phyloP scores from a whole-genome alignment of 2,329 filamentous ascomycete genomes.

The Ophiocordyceps australis region DNA sequence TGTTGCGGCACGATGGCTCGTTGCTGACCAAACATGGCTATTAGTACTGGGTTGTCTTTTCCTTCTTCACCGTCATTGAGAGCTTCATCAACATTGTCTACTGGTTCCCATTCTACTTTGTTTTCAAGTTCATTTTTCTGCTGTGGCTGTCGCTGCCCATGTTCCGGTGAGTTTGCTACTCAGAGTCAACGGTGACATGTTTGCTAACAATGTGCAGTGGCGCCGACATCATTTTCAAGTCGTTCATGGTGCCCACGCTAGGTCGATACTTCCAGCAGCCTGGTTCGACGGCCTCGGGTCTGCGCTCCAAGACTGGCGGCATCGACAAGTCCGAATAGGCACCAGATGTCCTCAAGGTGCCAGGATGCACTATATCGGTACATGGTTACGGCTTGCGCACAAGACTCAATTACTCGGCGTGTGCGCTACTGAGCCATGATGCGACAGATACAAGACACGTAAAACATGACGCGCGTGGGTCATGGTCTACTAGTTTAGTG shows the following conservation, averaged over 20 bases:
- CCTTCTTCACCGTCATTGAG: slow-evolving; percentile 69
- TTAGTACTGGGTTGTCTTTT: slow-evolving; percentile 78
- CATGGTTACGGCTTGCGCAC: no score
- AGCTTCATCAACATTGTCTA: slow-evolving; percentile 71
- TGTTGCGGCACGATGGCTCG: no score
- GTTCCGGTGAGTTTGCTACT: slow-evolving; percentile 51
- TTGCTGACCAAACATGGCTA: slow-evolving; percentile 2
- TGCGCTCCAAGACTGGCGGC: slow-evolving; percentile 75
- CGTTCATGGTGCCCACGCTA: slow-evolving; percentile 81
- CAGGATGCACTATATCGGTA: no score
- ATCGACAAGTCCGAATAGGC: slow-evolving; percentile 54
- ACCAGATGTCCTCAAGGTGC: no score
- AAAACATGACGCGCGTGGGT: no score
- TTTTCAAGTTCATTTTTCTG: slow-evolving; percentile 96
- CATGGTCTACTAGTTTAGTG: no score
- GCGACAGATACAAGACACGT: no score
- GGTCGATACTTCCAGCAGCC: slow-evolving; percentile 72
- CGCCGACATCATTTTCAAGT: slow-evolving; percentile 92
- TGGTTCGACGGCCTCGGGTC: slow-evolving; percentile 68
- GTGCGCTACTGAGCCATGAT: no score
- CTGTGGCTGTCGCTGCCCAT: slow-evolving; percentile 95
- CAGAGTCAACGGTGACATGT: neutral
- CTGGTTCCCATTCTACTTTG: slow-evolving; percentile 98
- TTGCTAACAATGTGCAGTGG: slow-evolving; percentile 41
- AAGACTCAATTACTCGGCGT: no score